These are phyloP conservation scores for Pseudopyricularia javanii DNA, from an alignment of 2,329 filamentous ascomycete species.

Conservation along the genomic window DNA sequence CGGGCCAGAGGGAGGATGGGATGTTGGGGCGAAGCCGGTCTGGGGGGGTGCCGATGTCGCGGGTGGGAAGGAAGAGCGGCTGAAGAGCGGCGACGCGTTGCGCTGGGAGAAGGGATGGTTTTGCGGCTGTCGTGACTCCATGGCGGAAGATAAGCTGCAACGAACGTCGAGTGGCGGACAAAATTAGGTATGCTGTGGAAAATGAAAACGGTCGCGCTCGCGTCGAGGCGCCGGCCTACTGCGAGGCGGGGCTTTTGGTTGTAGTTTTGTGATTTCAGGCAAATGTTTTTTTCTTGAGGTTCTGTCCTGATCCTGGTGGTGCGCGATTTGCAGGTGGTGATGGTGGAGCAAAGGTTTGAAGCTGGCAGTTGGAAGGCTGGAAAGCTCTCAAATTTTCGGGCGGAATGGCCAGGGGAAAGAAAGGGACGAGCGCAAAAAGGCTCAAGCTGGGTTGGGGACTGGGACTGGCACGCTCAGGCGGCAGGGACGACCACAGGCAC, in stretches of 20 bases:
- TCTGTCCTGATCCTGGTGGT: neutral
- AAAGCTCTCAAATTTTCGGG: neutral
- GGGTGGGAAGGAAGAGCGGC: slow-evolving; percentile 15
- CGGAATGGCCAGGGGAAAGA: too few species aligned
- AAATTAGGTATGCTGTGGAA: neutral
- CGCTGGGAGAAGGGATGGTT: slow-evolving; percentile 18
- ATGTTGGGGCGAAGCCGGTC: slow-evolving; percentile 8
- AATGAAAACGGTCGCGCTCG: neutral
- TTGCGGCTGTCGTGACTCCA: slow-evolving; percentile 21
- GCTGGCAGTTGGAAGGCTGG: neutral
- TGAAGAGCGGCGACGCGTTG: slow-evolving; percentile 19
- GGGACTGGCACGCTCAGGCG: neutral
- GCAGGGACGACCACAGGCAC: too few species aligned
- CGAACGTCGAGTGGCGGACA: neutral
- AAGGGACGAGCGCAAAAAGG: neutral
- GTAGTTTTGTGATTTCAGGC: neutral
- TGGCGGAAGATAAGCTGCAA: slow-evolving; percentile 6
- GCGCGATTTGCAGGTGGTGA: neutral
- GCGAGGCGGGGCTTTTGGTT: neutral
- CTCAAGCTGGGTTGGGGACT: too few species aligned
- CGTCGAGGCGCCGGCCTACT: neutral
- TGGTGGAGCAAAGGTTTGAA: neutral
- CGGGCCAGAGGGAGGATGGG: slow-evolving; percentile 3
- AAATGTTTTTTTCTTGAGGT: neutral
- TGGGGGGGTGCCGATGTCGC: slow-evolving; percentile 8